These are phyloP conservation scores for Trypanosoma cruzi DNA, from an alignment of 208 protist species.

Conservation along the genomic window DNA sequence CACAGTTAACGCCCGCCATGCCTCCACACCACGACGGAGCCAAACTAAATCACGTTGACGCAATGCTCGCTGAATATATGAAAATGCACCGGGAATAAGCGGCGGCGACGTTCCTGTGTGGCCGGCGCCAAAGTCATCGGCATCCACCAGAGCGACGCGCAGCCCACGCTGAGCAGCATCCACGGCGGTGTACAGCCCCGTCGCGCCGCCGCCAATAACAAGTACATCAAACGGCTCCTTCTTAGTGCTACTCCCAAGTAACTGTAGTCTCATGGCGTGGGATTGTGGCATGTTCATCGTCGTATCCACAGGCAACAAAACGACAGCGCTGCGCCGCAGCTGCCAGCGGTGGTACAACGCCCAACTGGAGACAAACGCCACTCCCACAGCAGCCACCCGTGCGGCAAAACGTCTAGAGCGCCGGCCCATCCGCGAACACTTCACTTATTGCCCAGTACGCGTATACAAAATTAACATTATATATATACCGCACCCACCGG, in stretches of 20 bases:
- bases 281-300: background rate
- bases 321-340: constrained; percentile 36
- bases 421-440: constrained; percentile 36
- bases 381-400: constrained; percentile 28
- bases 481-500: background rate
- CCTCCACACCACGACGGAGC: constrained; percentile 49
- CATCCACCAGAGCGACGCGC: constrained; percentile 70
- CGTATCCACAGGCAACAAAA: background rate
- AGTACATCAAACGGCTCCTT: constrained; percentile 64
- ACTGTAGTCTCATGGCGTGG: constrained; percentile 26
- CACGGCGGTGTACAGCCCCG: constrained; percentile 78
- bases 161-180: constrained; percentile 84
- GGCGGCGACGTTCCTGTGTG: constrained; percentile 26
- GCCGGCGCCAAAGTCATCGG: constrained; percentile 62
- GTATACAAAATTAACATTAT: background rate
- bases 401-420: constrained; percentile 38
- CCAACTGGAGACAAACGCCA: constrained; percentile 7
- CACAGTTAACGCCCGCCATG: constrained; percentile 40
- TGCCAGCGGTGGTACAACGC: constrained; percentile 55
- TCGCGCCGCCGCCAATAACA: constrained; percentile 72
- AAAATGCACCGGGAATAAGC: constrained; percentile 62
- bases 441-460: background rate
- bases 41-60: constrained; percentile 70
- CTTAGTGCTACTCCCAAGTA: constrained; percentile 25
- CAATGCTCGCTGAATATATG: constrained; percentile 70